A percentile compares a stretch with the other conserved stretches of the same genome.
Evolutionary conservation across 1,284 basidiomycete genomes (phyloP).

Genomic region (Leccinum variabile): DNA sequence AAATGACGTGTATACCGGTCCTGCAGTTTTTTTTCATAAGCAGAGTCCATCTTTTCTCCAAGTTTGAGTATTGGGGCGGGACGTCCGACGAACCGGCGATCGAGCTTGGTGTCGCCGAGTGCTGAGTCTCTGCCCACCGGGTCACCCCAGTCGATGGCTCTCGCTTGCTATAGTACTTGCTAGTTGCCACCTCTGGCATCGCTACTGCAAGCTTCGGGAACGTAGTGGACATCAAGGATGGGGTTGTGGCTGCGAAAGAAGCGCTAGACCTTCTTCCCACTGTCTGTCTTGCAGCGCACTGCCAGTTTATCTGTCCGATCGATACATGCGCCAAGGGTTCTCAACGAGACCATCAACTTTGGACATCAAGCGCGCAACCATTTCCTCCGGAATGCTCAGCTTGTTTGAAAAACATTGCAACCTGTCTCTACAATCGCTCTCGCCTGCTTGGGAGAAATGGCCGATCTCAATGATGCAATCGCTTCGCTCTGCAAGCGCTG

Average conservation of each 20-base stretch:
- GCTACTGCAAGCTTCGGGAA: neutral
- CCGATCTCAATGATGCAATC: neutral
- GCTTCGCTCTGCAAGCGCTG: no score
- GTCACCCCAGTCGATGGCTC: neutral
- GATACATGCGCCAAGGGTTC: neutral
- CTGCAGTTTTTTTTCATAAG: neutral
- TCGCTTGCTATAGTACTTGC: neutral
- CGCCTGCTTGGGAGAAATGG: neutral
- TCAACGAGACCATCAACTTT: slow-evolving; percentile 8
- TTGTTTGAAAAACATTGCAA: neutral
- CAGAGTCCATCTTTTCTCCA: neutral
- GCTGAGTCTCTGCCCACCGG: neutral
- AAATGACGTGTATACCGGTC: neutral
- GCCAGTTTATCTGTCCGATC: neutral
- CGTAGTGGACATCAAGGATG: neutral
- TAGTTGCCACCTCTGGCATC: neutral
- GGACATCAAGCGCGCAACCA: neutral
- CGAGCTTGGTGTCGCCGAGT: neutral
- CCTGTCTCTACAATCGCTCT: neutral
- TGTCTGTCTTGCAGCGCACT: neutral
- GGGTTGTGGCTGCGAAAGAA: neutral
- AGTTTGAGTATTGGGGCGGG: neutral
- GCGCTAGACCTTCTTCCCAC: neutral
- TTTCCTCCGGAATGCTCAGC: neutral
- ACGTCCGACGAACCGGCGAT: neutral